Conservation (phyloP, 2,329 filamentous ascomycete genomes). For the Claviceps sp. region DNA sequence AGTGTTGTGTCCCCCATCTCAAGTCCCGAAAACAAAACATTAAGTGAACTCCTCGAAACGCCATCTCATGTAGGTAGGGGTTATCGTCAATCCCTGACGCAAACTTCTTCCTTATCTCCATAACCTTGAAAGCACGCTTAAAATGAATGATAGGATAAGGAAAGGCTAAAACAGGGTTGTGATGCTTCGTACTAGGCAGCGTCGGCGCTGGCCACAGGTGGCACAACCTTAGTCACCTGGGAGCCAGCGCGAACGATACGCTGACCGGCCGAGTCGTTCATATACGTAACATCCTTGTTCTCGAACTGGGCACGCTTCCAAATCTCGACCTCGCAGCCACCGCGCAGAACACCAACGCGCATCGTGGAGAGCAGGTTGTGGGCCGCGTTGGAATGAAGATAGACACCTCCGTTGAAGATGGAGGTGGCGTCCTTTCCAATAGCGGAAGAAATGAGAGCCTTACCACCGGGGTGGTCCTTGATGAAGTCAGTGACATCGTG, state of each 20-base stretch:
- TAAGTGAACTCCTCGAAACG: conserved; percentile 2
- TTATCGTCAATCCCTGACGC: background rate
- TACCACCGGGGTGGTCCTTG: conserved; percentile 81
- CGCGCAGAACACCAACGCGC: conserved; percentile 75
- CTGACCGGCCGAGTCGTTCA: conserved; percentile 69
- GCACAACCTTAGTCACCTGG: conserved; percentile 71
- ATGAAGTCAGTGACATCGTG: conserved; percentile 78
- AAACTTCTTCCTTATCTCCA: background rate
- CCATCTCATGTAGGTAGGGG: conserved; percentile 2
- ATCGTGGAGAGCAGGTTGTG: conserved; percentile 83
- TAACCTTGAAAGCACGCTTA: background rate
- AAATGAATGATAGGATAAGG: background rate
- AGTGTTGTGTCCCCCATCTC: background rate
- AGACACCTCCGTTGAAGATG: conserved; percentile 86
- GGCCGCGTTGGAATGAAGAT: conserved; percentile 78
- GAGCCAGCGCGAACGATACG: conserved; percentile 75
- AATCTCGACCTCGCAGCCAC: conserved; percentile 81
- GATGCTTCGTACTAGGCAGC: conserved; percentile 44
- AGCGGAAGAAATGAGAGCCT: conserved; percentile 69
- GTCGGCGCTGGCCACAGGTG: conserved; percentile 71
- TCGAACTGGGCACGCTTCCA: conserved; percentile 80
- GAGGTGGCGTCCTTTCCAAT: conserved; percentile 81
- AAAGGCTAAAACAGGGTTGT: background rate
- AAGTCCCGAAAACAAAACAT: background rate
- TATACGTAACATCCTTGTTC: conserved; percentile 68